Percentiles rank a stretch among this genome's conserved stretches.
These are phyloP conservation scores for Zangia roseola DNA, from an alignment of 768 basidiomycete species.

Conservation along the genomic window DNA sequence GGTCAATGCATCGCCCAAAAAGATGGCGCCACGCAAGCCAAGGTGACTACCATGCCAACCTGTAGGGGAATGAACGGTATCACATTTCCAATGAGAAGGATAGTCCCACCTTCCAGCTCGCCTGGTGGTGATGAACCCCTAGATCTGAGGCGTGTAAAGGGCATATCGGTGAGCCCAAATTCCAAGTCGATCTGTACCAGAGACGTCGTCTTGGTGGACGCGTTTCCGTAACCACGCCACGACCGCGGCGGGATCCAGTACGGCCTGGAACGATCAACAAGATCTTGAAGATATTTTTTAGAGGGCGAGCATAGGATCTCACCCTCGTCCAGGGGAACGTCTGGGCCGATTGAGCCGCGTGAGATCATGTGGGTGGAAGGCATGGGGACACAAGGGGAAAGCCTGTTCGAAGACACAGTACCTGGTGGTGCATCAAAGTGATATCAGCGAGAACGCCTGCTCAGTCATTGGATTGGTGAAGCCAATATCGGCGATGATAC, in stretches of 20 bases:
- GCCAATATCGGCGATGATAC: constrained; percentile 37
- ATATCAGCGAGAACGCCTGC: constrained; percentile 17
- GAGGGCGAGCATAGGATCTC: constrained; percentile 38
- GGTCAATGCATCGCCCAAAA: too few relatives aligned
- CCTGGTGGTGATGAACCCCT: neutral
- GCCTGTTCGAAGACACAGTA: constrained; percentile 5
- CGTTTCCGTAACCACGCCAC: too few relatives aligned
- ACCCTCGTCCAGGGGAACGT: too few relatives aligned
- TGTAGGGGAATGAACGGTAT: constrained; percentile 52
- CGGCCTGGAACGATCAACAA: constrained; percentile 43
- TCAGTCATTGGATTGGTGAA: constrained; percentile 45
- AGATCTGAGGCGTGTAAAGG: constrained; percentile 33
- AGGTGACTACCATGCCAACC: constrained; percentile 63
- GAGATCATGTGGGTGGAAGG: constrained; percentile 16
- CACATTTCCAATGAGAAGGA: constrained; percentile 44
- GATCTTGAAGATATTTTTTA: constrained; percentile 43
- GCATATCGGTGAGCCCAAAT: constrained; percentile 41
- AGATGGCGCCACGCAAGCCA: constrained; percentile 50
- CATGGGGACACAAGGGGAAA: constrained; percentile 14
- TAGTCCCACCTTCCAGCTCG: constrained; percentile 13
- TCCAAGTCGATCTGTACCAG: too few relatives aligned
- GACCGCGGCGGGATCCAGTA: constrained; percentile 32
- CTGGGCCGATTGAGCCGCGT: constrained; percentile 38
- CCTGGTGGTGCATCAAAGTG: constrained; percentile 7
- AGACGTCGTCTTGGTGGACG: constrained; percentile 34